phyloP scores from a whole-genome alignment of 495 filamentous ascomycete species.

The Oleoguttula mirabilis region DNA sequence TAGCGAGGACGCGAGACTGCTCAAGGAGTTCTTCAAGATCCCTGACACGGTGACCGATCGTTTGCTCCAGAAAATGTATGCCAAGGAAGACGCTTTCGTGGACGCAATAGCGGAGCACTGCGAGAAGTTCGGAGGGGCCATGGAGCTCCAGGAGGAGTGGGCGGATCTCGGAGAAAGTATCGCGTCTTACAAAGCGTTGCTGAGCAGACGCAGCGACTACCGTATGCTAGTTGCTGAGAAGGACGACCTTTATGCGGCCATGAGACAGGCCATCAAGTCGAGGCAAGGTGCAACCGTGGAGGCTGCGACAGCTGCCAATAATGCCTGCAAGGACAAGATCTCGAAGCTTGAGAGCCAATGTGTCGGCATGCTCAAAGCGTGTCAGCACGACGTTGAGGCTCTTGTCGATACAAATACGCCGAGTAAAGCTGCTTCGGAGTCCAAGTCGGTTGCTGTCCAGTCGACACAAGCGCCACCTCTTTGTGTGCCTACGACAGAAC shows the following conservation, averaged over 20 bases:
- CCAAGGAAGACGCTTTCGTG: background rate
- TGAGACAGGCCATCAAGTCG: constrained; percentile 9
- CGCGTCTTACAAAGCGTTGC: background rate
- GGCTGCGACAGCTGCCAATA: constrained; percentile 5
- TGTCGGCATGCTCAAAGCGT: background rate
- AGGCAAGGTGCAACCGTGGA: background rate
- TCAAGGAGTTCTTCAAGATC: constrained; percentile 1
- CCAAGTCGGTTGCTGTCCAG: constrained; percentile 5
- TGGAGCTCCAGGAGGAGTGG: background rate
- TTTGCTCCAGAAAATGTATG: background rate
- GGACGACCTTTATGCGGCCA: constrained; percentile 2
- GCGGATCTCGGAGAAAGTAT: background rate
- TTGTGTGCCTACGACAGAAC: background rate
- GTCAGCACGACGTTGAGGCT: constrained; percentile 2
- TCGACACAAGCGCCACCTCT: constrained; percentile 8
- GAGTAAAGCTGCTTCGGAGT: background rate
- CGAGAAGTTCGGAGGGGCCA: constrained; percentile 2
- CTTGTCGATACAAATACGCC: background rate
- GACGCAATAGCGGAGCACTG: background rate
- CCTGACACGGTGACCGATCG: background rate
- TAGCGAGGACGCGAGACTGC: background rate
- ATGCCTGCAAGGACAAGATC: constrained; percentile 4
- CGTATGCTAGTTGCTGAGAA: constrained; percentile 5
- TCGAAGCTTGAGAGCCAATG: constrained; percentile 6
- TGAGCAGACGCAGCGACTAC: constrained; percentile 4